Base-by-base conservation (phyloP, 305 asterid species). In the Ilex paraguariensis region DNA sequence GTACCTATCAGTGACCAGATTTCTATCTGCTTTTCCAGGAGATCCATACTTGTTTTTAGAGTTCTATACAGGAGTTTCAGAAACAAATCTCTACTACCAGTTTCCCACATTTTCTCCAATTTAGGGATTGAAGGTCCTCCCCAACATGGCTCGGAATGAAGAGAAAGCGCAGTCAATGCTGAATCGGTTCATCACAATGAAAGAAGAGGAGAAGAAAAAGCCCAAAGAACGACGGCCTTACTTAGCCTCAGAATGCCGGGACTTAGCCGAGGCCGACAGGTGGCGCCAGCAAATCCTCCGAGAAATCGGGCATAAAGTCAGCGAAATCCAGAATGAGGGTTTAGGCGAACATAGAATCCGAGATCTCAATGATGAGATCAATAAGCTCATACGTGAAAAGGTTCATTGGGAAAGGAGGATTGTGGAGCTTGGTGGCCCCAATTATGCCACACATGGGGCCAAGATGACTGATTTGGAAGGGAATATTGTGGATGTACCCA, bases 381-480 rank as follows among this genome's bases (percentile, higher is more conserved):
- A 87, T 71, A 93, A 93, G 76, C 71, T 93, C 75, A 84, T 93
- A 31, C 80, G 99, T 54, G 99, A 93, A 67, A 93, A 93, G 69
- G 66, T 70, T 31, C 97, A 93, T 49, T 93, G 99, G 99, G 99
- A 93, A 44, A 77, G 95, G 65, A 75, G 99, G 55, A 93, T 93
- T n/a, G 72, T 93, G 31, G 99, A 93, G 84, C 89, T 90, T 0
- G 99, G 97, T 1, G 99, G 99, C 0, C 85, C 85, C 1, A 87
- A 90, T 74, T 83, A 93, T 36, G 67, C 80, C 1, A 84, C 63
- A 68, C 21, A 83, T 66, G 84, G 95, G 2, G 95, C 95, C 0
- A 93, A 93, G 75, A 93, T 93, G 99, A 93, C 96, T 56, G 99
- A 90, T 84, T 82, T 93, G 79, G 99, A 93, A 0, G 99, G 97